Percentiles rank a stretch among this genome's conserved stretches.
Conservation (phyloP, 768 basidiomycete species). For the Cubamyces lactineus region DNA sequence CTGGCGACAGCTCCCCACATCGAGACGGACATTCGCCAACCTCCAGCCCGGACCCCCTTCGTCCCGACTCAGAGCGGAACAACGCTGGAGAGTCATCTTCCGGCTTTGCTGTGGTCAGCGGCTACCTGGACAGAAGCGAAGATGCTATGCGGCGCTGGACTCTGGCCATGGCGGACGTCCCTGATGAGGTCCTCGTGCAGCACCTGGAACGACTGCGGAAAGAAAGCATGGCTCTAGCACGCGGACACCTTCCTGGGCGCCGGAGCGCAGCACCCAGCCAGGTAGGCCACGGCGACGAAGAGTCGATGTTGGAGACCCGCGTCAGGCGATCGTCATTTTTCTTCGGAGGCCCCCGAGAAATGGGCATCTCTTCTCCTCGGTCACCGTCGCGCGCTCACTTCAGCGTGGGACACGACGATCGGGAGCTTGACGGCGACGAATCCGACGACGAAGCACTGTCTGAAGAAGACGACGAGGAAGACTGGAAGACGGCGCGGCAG, state of each 20-base stretch:
- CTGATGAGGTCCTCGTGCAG: constrained; percentile 36
- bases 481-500: constrained; percentile 44
- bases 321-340: constrained; percentile 23
- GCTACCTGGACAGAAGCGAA: constrained; percentile 25
- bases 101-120: constrained; percentile 21
- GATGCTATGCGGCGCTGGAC: constrained; percentile 36
- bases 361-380: constrained; percentile 18
- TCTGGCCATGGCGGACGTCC: constrained; percentile 37
- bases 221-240: constrained; percentile 27
- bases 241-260: constrained; percentile 20
- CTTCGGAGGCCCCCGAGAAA: constrained; percentile 23
- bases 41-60: not conserved
- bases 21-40: not conserved
- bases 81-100: constrained; percentile 9
- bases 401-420: constrained; percentile 23
- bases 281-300: constrained; percentile 24
- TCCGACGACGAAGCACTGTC: constrained; percentile 27
- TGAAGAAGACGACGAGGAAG: constrained; percentile 31
- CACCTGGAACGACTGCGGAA: constrained; percentile 36
- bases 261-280: constrained; percentile 22
- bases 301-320: constrained; percentile 15
- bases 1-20: not conserved
- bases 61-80: not conserved
- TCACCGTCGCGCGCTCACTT: constrained; percentile 21
- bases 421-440: constrained; percentile 22